Percentiles rank a stretch among this genome's conserved stretches.
phyloP scores from a whole-genome alignment of 257 asterid genomes.

The Forsythia suspensa region DNA sequence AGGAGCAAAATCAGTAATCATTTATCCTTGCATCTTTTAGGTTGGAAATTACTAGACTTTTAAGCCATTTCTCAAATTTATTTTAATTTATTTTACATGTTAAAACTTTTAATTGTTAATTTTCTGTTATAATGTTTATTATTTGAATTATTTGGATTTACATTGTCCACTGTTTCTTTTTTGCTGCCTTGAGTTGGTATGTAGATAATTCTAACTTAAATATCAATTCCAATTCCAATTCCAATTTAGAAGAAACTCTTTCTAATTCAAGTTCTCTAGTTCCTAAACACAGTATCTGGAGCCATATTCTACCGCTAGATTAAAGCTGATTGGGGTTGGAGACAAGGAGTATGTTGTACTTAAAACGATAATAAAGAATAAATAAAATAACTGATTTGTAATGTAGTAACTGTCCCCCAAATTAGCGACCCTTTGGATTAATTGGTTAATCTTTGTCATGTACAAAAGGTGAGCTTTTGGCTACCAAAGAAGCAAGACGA shows the following conservation, averaged over 20 bases:
- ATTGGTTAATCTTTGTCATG: background rate
- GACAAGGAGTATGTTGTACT: background rate
- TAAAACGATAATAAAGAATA: background rate
- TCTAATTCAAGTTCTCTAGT: background rate
- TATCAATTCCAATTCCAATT: background rate
- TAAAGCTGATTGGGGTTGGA: background rate
- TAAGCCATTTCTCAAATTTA: too few relatives aligned
- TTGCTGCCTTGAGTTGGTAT: background rate
- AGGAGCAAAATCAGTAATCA: background rate
- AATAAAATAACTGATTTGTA: background rate
- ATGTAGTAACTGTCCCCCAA: background rate
- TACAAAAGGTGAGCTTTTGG: constrained; percentile 70
- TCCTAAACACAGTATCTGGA: background rate
- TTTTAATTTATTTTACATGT: too few relatives aligned
- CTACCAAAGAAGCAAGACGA: constrained; percentile 65
- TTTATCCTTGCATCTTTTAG: background rate
- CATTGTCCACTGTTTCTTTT: background rate
- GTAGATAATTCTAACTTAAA: background rate
- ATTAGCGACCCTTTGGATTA: background rate
- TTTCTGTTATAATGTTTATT: background rate
- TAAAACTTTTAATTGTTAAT: background rate
- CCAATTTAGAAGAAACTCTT: background rate
- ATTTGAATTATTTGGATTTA: background rate
- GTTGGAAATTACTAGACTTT: background rate
- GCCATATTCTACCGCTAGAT: background rate